phyloP scores from a whole-genome alignment of 768 basidiomycete genomes.

The Suillus sp. region DNA sequence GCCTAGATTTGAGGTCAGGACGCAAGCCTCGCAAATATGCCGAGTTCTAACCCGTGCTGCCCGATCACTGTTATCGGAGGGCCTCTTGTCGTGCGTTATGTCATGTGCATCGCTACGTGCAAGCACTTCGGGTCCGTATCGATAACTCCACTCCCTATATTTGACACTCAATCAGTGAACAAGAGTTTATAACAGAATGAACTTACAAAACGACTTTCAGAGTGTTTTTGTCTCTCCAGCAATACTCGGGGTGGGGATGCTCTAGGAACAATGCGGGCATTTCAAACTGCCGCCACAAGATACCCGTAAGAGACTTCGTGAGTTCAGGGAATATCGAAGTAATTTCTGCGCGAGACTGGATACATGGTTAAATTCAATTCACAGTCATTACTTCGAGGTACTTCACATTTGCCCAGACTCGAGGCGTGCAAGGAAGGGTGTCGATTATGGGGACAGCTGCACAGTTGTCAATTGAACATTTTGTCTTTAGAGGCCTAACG shows the following conservation, averaged over 20 bases:
- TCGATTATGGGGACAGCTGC: background rate
- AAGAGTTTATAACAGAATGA: background rate
- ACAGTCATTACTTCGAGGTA: background rate
- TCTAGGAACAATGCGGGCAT: slow-evolving; percentile 29
- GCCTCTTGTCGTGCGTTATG: background rate
- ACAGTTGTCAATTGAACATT: background rate
- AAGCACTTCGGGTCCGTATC: background rate
- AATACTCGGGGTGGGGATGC: slow-evolving; percentile 9
- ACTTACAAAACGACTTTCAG: slow-evolving; percentile 27
- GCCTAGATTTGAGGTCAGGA: slow-evolving; percentile 1
- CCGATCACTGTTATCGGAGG: background rate
- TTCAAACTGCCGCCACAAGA: slow-evolving; percentile 32
- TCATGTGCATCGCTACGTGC: background rate
- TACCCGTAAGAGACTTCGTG: slow-evolving; percentile 19
- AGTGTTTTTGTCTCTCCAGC: slow-evolving; percentile 25
- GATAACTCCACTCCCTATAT: slow-evolving; percentile 5
- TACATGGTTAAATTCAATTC: slow-evolving; percentile 12
- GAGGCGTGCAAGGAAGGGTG: slow-evolving; percentile 17
- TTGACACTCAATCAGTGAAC: background rate
- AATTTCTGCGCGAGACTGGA: slow-evolving; percentile 27
- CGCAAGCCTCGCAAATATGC: background rate
- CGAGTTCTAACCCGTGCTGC: background rate
- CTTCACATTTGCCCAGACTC: slow-evolving; percentile 34
- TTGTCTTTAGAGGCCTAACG: slow-evolving; percentile 12
- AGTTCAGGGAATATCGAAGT: slow-evolving; percentile 28